A percentile compares a stretch with the other conserved stretches of the same genome.
These are phyloP conservation scores for Zymoseptoria ardabiliae DNA, from an alignment of 2,329 filamentous ascomycete species.

Conservation along the genomic window DNA sequence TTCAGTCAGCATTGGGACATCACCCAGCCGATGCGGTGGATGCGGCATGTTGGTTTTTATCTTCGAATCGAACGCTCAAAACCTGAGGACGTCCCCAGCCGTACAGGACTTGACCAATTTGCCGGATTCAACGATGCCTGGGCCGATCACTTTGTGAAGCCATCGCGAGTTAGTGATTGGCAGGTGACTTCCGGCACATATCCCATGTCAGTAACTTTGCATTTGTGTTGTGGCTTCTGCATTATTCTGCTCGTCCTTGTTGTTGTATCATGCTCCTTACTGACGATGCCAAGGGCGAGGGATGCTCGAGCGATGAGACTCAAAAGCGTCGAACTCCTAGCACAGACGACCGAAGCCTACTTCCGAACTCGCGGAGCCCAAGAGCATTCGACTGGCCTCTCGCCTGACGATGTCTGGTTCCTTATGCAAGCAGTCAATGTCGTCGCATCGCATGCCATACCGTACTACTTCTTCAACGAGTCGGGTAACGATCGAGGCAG, in stretches of 20 bases:
- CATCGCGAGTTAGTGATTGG: constrained; percentile 5
- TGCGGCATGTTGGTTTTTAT: constrained; percentile 26
- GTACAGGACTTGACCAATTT: constrained; percentile 2
- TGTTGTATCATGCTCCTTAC: not conserved
- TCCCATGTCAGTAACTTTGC: constrained; percentile 4
- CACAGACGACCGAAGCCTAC: not conserved
- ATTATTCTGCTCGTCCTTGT: not conserved
- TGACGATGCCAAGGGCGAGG: constrained; percentile 13
- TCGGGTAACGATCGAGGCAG: not conserved
- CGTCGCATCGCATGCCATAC: constrained; percentile 19
- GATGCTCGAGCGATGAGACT: constrained; percentile 19
- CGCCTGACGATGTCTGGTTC: constrained; percentile 11
- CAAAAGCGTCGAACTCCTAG: constrained; percentile 20
- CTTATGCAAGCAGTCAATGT: constrained; percentile 17
- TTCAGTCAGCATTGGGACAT: constrained; percentile 21
- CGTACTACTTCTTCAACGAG: not conserved
- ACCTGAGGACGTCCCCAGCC: not conserved
- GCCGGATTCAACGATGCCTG: constrained; percentile 2
- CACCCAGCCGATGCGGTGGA: constrained; percentile 14
- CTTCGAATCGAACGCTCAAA: constrained; percentile 11
- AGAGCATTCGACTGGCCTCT: constrained; percentile 1
- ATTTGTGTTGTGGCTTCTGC: not conserved
- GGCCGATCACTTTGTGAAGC: constrained; percentile 8
- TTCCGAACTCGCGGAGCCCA: not conserved
- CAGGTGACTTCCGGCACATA: constrained; percentile 17